Percentiles rank a stretch among this genome's conserved stretches.
Conservation (phyloP, 306 rosid genomes). For the Cicer arietinum region DNA sequence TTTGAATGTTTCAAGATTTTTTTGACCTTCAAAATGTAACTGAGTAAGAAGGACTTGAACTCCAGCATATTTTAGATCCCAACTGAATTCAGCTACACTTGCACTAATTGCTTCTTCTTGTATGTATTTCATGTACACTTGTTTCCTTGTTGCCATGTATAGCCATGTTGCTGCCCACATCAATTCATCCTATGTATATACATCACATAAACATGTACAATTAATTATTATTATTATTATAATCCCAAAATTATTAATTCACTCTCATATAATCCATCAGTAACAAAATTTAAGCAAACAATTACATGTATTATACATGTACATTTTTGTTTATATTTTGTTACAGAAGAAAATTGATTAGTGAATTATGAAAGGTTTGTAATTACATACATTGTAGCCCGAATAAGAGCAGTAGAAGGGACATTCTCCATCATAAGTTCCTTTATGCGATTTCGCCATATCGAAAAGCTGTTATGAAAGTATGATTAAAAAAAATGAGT, state of each 20-base stretch:
- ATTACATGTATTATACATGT: too few relatives aligned
- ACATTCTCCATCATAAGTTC: conserved; percentile 91
- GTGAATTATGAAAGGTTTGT: too few relatives aligned
- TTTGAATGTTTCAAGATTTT: conserved; percentile 58
- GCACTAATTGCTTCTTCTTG: conserved; percentile 73
- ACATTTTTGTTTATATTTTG: too few relatives aligned
- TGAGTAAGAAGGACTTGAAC: conserved; percentile 76
- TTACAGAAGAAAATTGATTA: too few relatives aligned
- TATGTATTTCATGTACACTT: conserved; percentile 57
- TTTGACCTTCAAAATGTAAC: conserved; percentile 65
- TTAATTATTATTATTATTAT: neutral
- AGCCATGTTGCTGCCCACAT: conserved; percentile 97
- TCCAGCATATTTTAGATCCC: conserved; percentile 98
- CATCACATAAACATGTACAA: neutral
- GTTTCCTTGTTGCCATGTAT: conserved; percentile 61
- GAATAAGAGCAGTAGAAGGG: conserved; percentile 97
- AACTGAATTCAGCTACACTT: conserved; percentile 76
- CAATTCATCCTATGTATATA: conserved; percentile 70
- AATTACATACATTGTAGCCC: conserved; percentile 78
- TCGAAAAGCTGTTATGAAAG: conserved; percentile 59
- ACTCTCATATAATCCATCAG: neutral
- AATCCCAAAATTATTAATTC: neutral
- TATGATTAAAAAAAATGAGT: neutral
- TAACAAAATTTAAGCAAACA: too few relatives aligned
- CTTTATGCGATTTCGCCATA: conserved; percentile 69